Percentiles rank a stretch among this genome's conserved stretches.
These are phyloP conservation scores for Colletotrichum orchidophilum DNA, from an alignment of 2,329 filamentous ascomycete genomes.

Conservation along the genomic window DNA sequence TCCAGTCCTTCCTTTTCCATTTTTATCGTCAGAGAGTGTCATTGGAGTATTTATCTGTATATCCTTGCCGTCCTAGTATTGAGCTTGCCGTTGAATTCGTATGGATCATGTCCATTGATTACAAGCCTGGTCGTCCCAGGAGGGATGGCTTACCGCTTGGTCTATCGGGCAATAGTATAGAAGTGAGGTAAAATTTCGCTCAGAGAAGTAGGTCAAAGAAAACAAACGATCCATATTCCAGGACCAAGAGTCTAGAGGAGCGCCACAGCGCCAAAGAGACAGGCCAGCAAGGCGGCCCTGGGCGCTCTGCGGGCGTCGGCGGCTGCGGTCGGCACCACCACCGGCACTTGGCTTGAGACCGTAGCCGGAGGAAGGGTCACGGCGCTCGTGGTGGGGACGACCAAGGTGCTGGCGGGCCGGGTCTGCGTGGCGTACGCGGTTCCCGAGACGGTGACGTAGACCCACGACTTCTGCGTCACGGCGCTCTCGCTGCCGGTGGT, in stretches of 20 bases:
- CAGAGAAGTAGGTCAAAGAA: background rate
- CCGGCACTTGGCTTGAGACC: slow-evolving; percentile 36
- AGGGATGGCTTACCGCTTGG: background rate
- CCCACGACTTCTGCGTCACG: slow-evolving; percentile 45
- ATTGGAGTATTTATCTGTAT: slow-evolving; percentile 14
- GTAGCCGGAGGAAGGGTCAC: slow-evolving; percentile 39
- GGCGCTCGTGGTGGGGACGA: slow-evolving; percentile 43
- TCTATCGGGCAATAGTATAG: background rate
- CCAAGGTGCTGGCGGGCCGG: slow-evolving; percentile 40
- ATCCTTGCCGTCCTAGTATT: slow-evolving; percentile 26
- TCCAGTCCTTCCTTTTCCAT: background rate
- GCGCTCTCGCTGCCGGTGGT: slow-evolving; percentile 41
- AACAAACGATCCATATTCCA: background rate
- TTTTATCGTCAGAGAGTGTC: slow-evolving; percentile 17
- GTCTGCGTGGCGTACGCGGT: slow-evolving; percentile 39
- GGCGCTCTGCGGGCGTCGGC: slow-evolving; percentile 45
- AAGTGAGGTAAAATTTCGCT: background rate
- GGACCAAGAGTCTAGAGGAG: slow-evolving; percentile 42
- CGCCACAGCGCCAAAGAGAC: slow-evolving; percentile 48
- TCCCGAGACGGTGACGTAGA: slow-evolving; percentile 40
- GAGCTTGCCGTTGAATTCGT: slow-evolving; percentile 17
- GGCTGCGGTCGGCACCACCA: slow-evolving; percentile 41
- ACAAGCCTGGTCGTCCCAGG: background rate
- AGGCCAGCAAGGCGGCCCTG: slow-evolving; percentile 48
- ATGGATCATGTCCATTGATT: background rate